These are phyloP conservation scores for Rhizopus arrhizus DNA, from an alignment of 371 early-diverging fungal species.

Conservation along the genomic window DNA sequence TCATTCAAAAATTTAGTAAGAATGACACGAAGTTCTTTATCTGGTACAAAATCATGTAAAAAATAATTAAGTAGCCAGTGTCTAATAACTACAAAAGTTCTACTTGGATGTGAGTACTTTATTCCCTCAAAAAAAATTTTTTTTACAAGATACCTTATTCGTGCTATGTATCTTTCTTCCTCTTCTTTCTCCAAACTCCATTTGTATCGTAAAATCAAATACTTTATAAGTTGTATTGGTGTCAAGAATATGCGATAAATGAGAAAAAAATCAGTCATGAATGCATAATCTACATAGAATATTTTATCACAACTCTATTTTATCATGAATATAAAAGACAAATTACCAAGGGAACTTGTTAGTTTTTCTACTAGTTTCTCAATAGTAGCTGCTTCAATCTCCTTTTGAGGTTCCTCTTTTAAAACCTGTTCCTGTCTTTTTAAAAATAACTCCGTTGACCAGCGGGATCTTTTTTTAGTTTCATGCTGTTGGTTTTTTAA, in stretches of 20 bases:
- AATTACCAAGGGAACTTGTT: slow-evolving; percentile 62
- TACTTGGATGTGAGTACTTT: slow-evolving; percentile 9
- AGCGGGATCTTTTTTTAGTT: neutral
- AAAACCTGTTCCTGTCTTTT: slow-evolving; percentile 3
- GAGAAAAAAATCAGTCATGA: slow-evolving; percentile 73
- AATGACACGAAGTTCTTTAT: slow-evolving; percentile 46
- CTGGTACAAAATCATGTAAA: slow-evolving; percentile 63
- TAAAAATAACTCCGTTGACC: slow-evolving; percentile 9
- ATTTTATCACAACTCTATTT: neutral
- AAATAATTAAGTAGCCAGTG: slow-evolving; percentile 73
- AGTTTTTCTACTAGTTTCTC: slow-evolving; percentile 67
- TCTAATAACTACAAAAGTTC: slow-evolving; percentile 68
- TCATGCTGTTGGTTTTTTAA: slow-evolving; percentile 1
- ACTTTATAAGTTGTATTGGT: slow-evolving; percentile 56
- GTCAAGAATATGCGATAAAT: slow-evolving; percentile 69
- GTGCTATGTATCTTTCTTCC: slow-evolving; percentile 58
- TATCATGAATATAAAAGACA: neutral
- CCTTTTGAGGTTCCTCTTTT: slow-evolving; percentile 10
- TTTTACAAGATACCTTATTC: slow-evolving; percentile 52
- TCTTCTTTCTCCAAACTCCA: slow-evolving; percentile 64
- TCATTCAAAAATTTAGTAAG: slow-evolving; percentile 50
- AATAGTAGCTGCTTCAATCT: slow-evolving; percentile 63
- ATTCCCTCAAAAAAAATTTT: neutral
- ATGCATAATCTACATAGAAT: slow-evolving; percentile 58
- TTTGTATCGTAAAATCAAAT: slow-evolving; percentile 62